Evolutionary conservation across 2,329 filamentous ascomycete genomes (phyloP).

Genomic region (Alternaria alternata): DNA sequence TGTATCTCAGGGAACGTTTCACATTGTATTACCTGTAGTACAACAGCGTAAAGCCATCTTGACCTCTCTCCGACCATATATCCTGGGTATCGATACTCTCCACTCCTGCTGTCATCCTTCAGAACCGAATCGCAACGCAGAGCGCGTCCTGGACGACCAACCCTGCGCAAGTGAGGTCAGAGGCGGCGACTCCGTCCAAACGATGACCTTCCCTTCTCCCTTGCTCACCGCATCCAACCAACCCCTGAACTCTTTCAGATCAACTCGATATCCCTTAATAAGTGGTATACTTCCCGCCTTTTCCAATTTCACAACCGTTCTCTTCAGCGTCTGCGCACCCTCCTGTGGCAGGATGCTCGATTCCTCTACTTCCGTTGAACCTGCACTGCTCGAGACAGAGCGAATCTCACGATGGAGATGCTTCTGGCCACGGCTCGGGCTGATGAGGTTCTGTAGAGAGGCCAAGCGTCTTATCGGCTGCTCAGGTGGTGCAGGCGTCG

Average conservation of each 20-base stretch:
- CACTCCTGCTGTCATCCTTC: neutral
- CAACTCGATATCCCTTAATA: slow-evolving; percentile 31
- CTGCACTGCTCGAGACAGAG: slow-evolving; percentile 9
- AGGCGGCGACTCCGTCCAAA: slow-evolving; percentile 41
- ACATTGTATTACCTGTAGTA: neutral
- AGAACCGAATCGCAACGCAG: neutral
- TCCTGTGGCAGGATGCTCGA: neutral
- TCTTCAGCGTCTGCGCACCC: slow-evolving; percentile 18
- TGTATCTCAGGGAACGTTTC: neutral
- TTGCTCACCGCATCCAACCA: slow-evolving; percentile 34
- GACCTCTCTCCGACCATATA: neutral
- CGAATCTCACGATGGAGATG: slow-evolving; percentile 13
- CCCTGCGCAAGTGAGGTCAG: neutral
- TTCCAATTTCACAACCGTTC: slow-evolving; percentile 27
- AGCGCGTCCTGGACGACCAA: neutral
- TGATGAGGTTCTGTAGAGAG: slow-evolving; percentile 19
- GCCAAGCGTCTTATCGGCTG: slow-evolving; percentile 12
- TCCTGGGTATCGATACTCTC: neutral
- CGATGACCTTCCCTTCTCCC: slow-evolving; percentile 33
- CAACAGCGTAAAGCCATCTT: neutral
- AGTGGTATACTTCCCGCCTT: slow-evolving; percentile 31
- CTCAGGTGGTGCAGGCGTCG: neutral
- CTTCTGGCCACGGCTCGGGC: neutral
- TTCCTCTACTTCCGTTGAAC: slow-evolving; percentile 5
- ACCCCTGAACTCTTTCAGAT: slow-evolving; percentile 22